phyloP scores from a whole-genome alignment of 768 basidiomycete species.

The Boletales sp. region DNA sequence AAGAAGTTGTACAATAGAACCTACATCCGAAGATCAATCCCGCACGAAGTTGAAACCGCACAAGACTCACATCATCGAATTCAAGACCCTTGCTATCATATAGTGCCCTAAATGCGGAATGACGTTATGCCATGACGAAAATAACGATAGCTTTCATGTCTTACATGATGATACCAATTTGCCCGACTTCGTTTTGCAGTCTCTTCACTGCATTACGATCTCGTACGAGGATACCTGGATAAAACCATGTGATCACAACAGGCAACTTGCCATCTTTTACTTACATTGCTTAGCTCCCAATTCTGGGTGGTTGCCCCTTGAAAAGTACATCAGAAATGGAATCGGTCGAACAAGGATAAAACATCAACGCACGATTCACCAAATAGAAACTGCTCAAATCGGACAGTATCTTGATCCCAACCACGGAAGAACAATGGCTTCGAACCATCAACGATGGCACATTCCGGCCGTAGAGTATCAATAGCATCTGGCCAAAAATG shows the following conservation, averaged over 20 bases:
- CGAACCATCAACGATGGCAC: slow-evolving; percentile 48
- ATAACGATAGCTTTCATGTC: slow-evolving; percentile 6
- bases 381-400: slow-evolving; percentile 58
- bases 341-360: neutral
- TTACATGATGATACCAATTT: slow-evolving; percentile 58
- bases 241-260: neutral
- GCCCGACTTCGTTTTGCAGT: slow-evolving; percentile 50
- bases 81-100: slow-evolving; percentile 32
- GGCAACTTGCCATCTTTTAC: neutral
- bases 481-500: slow-evolving; percentile 63
- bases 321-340: slow-evolving; percentile 9
- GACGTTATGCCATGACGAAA: neutral
- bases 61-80: slow-evolving; percentile 17
- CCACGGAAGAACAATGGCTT: slow-evolving; percentile 58
- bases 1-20: slow-evolving; percentile 77
- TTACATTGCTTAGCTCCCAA: slow-evolving; percentile 67
- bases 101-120: slow-evolving; percentile 20
- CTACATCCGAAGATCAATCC: slow-evolving; percentile 30
- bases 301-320: slow-evolving; percentile 47
- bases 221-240: slow-evolving; percentile 65
- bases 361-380: slow-evolving; percentile 37
- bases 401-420: slow-evolving; percentile 39
- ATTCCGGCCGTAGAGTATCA: slow-evolving; percentile 54
- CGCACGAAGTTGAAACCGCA: neutral
- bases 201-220: slow-evolving; percentile 48